Evolutionary conservation across 441 rosid genomes (phyloP), one percentile per base, ranked within the genome.

Genomic region (Mallotus repandus): DNA sequence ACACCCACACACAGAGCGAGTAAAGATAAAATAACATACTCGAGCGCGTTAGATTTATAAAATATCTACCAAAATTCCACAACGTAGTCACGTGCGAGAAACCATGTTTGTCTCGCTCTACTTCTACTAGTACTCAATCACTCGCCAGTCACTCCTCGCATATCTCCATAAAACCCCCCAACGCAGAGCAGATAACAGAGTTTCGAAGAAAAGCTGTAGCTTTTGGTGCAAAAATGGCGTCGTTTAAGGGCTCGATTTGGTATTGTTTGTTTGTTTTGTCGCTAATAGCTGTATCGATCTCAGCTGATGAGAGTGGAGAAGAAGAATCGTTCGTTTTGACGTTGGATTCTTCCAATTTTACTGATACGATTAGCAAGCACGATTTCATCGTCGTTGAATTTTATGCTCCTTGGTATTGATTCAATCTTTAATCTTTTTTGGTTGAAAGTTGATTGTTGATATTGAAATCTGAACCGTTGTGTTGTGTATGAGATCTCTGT

Each of bases 381-480:
- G 85, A 93, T 56, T 88, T 96, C 85, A 78, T 96, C 74, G 97
- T 93, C 81, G 97, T 96, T 52, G 99, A 96, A 79, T 96, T 93
- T 84, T 96, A 96, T 80, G 98, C 99, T 72, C 97, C 97, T 29
- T 93, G 99, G 99, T 96, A 89, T 69, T 4, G n/a, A 41, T 77
- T 74, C 9, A 9, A 54, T 65, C 12, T 32, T 0, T 10, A 41
- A 13, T 5, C 18, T 6, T 53, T 16, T 15, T 54, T 38, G 49
- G 18, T 58, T 15, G 41, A 35, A 35, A 35, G 3, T 35, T 49
- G 4, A 38, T 66, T 29, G 10, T 0, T 65, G 54, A 22, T n/a
- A 0, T 12, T 18, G 3, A 7, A 22, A 1, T 65, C 5, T 49
- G 56, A 14, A n/a, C n/a, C n/a, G n/a, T n/a, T 5, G 22, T 2